Conservation (phyloP, 148 eudicot species). For the Cornus kousa region DNA sequence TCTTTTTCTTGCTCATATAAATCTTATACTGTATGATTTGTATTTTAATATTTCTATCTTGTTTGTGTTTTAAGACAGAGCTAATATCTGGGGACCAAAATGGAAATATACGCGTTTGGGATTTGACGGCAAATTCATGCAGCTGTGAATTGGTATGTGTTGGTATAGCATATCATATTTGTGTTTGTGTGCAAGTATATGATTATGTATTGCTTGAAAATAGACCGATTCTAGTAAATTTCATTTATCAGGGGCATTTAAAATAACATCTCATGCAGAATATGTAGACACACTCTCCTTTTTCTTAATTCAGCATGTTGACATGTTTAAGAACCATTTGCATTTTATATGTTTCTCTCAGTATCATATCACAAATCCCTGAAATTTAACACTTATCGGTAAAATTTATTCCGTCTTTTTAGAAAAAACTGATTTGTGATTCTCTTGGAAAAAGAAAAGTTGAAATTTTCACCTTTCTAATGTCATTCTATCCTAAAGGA, state of each 20-base stretch:
- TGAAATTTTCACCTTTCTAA: too few relatives aligned
- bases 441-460: too few relatives aligned
- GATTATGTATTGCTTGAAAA: constrained; percentile 5
- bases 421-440: too few relatives aligned
- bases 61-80: constrained; percentile 54
- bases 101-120: constrained; percentile 99
- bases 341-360: neutral
- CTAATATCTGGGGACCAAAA: constrained; percentile 97
- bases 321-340: neutral
- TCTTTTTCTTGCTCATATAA: neutral
- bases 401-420: too few relatives aligned
- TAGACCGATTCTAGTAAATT: neutral
- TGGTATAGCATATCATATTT: neutral
- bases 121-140: constrained; percentile 95
- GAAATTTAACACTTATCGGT: neutral
- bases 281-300: neutral
- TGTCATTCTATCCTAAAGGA: neutral
- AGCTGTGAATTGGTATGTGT: constrained; percentile 94
- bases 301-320: neutral
- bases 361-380: neutral
- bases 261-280: neutral
- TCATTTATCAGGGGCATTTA: neutral
- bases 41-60: neutral
- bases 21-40: neutral
- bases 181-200: neutral